phyloP scores from a whole-genome alignment of 345 rosid species.

The Luvunga scandens region DNA sequence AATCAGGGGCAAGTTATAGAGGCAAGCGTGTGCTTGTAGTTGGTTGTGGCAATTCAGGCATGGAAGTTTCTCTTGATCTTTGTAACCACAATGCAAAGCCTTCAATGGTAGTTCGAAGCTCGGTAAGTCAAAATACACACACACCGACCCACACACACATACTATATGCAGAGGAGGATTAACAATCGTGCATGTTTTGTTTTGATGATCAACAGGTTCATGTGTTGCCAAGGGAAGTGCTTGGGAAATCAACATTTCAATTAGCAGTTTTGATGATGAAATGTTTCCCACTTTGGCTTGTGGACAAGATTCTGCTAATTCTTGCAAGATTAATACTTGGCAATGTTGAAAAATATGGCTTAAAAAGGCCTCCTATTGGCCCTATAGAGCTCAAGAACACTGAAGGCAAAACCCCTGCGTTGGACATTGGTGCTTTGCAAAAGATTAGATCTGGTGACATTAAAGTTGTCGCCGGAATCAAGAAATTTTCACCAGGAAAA shows the following conservation, averaged over 20 bases:
- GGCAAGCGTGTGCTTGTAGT: constrained; percentile 73
- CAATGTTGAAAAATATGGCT: constrained; percentile 55
- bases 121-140: constrained; percentile 45
- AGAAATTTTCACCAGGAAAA: constrained; percentile 40
- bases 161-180: neutral
- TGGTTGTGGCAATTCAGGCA: constrained; percentile 92
- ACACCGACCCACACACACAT: neutral
- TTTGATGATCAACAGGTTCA: constrained; percentile 53
- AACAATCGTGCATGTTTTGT: neutral
- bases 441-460: constrained; percentile 70
- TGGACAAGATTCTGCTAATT: constrained; percentile 58
- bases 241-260: constrained; percentile 74
- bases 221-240: constrained; percentile 78
- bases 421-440: constrained; percentile 69
- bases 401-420: constrained; percentile 76
- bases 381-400: constrained; percentile 64
- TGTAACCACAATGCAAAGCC: constrained; percentile 67
- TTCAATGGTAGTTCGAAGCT: constrained; percentile 79
- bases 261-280: constrained; percentile 55
- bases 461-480: constrained; percentile 70
- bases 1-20: constrained; percentile 55
- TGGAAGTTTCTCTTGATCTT: constrained; percentile 88
- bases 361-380: constrained; percentile 60
- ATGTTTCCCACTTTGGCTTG: constrained; percentile 70
- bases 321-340: constrained; percentile 60